Conservation (phyloP, 2,329 filamentous ascomycete genomes). For the Aureobasidium sp. region DNA sequence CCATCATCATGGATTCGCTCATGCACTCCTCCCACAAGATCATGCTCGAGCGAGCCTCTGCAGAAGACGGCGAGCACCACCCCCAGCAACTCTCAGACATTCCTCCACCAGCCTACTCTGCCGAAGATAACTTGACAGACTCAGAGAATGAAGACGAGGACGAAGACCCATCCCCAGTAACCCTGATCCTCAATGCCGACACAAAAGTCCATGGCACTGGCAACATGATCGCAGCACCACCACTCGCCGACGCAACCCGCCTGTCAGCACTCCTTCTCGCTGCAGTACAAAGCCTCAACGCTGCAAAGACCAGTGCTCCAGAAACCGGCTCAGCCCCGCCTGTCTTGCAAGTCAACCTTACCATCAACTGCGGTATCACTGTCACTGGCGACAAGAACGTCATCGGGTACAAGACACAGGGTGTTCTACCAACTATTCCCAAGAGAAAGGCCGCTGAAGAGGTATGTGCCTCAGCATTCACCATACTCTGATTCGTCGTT, state of each 20-base stretch:
- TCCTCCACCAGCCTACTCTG: conserved; percentile 23
- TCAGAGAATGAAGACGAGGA: conserved; percentile 18
- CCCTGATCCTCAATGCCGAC: conserved; percentile 44
- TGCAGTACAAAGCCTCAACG: conserved; percentile 39
- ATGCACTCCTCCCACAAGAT: conserved; percentile 22
- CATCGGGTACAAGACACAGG: conserved; percentile 22
- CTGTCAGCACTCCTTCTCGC: conserved; percentile 41
- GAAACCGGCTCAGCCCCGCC: conserved; percentile 37
- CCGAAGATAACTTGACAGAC: conserved; percentile 8
- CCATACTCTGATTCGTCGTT: background rate
- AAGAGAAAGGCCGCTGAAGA: conserved; percentile 21
- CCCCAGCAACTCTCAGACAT: conserved; percentile 13
- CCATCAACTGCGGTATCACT: conserved; percentile 30
- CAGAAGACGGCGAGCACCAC: conserved; percentile 12
- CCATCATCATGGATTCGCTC: conserved; percentile 21
- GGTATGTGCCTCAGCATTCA: background rate
- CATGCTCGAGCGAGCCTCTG: conserved; percentile 21
- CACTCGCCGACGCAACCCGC: conserved; percentile 34
- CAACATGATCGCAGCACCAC: conserved; percentile 43
- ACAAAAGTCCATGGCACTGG: conserved; percentile 42
- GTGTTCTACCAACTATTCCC: background rate
- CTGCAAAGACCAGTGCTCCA: conserved; percentile 24
- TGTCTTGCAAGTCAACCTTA: conserved; percentile 42
- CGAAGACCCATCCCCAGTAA: conserved; percentile 33
- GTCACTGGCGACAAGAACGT: conserved; percentile 28